These are phyloP conservation scores for Solanum piurae DNA, from an alignment of 257 asterid species.

Conservation along the genomic window DNA sequence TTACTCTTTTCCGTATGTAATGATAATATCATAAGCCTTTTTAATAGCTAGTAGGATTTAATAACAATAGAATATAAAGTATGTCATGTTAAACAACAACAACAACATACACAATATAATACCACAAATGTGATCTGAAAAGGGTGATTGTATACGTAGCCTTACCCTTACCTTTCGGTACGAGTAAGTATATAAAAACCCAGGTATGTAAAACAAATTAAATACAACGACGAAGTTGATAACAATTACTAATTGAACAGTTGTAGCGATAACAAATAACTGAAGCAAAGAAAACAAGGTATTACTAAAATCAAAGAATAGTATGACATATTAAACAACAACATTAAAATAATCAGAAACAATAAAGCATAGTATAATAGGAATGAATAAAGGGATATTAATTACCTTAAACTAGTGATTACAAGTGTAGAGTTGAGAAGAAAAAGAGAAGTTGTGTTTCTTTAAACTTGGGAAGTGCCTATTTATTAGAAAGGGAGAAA, in stretches of 20 bases:
- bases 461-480: neutral
- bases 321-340: neutral
- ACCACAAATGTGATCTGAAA: too few relatives aligned
- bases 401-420: neutral
- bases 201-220: too few relatives aligned
- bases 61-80: neutral
- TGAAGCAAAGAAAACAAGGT: neutral
- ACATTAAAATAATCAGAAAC: neutral
- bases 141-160: neutral
- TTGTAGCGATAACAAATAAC: too few relatives aligned
- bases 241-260: too few relatives aligned
- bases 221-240: neutral
- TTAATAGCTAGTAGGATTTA: neutral
- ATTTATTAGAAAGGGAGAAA: neutral
- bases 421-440: neutral
- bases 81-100: neutral
- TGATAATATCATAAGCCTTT: neutral
- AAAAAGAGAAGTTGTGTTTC: neutral
- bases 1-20: too few relatives aligned
- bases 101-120: neutral
- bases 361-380: too few relatives aligned
- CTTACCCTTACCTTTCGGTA: neutral
- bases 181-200: too few relatives aligned
- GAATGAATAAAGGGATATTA: neutral
- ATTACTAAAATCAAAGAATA: neutral